Evolutionary conservation across 345 rosid genomes (phyloP), one percentile per base, ranked within the genome.

Genomic region (Mercurialis annua): DNA sequence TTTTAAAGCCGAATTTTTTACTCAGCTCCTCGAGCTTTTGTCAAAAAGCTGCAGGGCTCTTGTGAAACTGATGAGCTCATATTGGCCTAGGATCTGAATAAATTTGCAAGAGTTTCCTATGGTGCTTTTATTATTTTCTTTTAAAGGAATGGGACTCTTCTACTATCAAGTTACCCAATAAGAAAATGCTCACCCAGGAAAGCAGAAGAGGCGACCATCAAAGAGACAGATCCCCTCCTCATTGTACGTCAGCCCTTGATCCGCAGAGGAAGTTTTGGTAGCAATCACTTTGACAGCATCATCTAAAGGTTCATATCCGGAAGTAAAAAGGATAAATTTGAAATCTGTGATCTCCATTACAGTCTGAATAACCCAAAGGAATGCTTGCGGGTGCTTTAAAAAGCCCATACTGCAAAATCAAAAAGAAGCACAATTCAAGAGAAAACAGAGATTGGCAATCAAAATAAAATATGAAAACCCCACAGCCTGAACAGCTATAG

Each of bases 261-360:
- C 58, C 20, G 44, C 73, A 40, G 51, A 27, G 0, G 79, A 61
- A 52, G 78, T 59, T 56, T 68, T 72, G 21, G 65, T 26, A 26
- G 86, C 82, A 67, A 70, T 44, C 16, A 62, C 65, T 56, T 33
- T 58, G 36, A 80, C 61, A 29, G 83, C 82, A 69, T 80, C 80
- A 69, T 87, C 79, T 65, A 84, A 71, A 63, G 87, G 85, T 73
- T 84, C 75, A 43, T 81, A 80, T 44, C 81, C 81, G 59, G 87
- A 83, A 8, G 87, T 84, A 54, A 84, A 81, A 24, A 86, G 84
- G 72, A 87, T 69, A 73, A 87, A 80, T 78, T 84, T 82, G 77
- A 69, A 73, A 69, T 29, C 66, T 76, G 84, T 72, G 62, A 79
- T 77, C 73, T 64, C 71, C 47, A 77, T 40, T 59, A 81, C 82